Evolutionary conservation across 75 land plant species (phyloP), one percentile per base, ranked within the genome.

Genomic region (Pinus taeda): DNA sequence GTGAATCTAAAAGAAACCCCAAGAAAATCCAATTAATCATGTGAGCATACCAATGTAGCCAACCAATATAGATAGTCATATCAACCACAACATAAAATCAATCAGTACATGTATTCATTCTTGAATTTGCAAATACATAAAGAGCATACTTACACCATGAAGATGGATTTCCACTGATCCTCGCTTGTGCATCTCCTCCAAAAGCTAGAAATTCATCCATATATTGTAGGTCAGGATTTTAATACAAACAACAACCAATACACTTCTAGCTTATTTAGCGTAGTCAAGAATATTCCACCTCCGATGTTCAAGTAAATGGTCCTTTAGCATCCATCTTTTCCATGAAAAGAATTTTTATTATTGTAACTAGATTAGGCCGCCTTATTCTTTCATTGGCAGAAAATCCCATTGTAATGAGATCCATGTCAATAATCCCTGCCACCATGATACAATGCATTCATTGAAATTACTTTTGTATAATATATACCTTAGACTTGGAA

Each of bases 381-480:
- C 93, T 87, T 57, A 85, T 87, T 60, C 94, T 79, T 77, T 96
- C 99, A 81, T 97, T 96, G 75, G 97, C 95, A 55, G 97, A 96
- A 37, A 96, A 88, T 75, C 99, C 99, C 65, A 97, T 96, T 60
- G 91, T 94, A 21, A 96, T 96, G 42, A 96, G 91, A 82, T 96
- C 99, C 99, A 96, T 96, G 85, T 96, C 99, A 79, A 96, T 96
- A 6, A 92, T 96, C 67, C 99, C 99, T 96, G 81, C 12, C 42
- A 53, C 39, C 53, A 26, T 26, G n/a, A n/a, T 0, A 77, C 60
- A 15, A 53, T 24, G 60, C 24, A 26, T 42, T 61, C 49, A 76
- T 45, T 45, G 53, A 45, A 45, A n/a, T 42, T 11, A 20, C 49
- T 79, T 26, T 12, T 57, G 53, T n/a, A 20, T 18, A 75, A 26